phyloP scores from a whole-genome alignment of 768 basidiomycete genomes.

The Filobasidium wieringae region DNA sequence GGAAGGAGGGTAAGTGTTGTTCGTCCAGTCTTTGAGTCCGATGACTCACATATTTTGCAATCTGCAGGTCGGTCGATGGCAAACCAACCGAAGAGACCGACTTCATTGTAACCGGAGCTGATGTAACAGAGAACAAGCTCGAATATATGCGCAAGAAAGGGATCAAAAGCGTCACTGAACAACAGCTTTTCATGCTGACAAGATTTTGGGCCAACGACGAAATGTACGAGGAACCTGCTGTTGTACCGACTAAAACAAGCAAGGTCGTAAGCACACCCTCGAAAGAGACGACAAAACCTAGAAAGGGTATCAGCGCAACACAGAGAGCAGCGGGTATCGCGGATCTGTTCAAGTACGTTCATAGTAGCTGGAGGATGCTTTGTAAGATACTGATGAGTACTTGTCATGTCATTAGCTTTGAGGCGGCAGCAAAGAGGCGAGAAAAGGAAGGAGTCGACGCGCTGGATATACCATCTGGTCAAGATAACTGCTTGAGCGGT shows the following conservation, averaged over 20 bases:
- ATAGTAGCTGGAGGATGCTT: too few species aligned
- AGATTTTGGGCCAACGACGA: neutral
- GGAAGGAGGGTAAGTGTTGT: neutral
- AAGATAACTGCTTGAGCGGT: slow-evolving; percentile 63
- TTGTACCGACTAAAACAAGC: neutral
- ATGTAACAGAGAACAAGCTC: neutral
- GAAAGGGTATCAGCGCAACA: too few species aligned
- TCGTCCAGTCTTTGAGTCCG: too few species aligned
- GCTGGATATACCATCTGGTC: slow-evolving; percentile 55
- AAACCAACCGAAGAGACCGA: neutral
- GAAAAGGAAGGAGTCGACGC: neutral
- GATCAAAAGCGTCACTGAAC: neutral
- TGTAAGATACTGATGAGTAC: too few species aligned
- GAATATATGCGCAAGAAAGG: slow-evolving; percentile 1
- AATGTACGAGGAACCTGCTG: neutral
- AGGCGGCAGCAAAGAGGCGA: neutral
- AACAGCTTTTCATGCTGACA: neutral
- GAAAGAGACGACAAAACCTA: neutral
- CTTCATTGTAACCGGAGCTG: neutral
- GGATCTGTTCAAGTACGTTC: neutral
- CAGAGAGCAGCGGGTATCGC: neutral
- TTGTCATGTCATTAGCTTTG: neutral
- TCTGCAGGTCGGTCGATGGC: neutral
- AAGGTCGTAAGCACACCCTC: neutral
- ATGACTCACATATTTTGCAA: too few species aligned